Evolutionary conservation across 1,284 basidiomycete species (phyloP).

Genomic region (Tilletia setariae): DNA sequence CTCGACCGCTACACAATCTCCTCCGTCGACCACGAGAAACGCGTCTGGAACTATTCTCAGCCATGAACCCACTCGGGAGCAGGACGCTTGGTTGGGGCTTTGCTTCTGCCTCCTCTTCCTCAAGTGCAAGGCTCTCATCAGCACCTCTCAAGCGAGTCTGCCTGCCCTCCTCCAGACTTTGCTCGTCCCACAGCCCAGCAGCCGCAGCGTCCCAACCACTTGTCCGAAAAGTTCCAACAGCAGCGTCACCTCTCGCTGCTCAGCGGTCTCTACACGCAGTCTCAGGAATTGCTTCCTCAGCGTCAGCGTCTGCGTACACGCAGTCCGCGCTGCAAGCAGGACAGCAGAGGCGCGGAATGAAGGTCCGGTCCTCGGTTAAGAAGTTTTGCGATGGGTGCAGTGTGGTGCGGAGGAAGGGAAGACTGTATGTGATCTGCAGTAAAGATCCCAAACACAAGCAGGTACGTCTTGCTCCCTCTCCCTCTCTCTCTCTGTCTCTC

Average conservation of each 20-base stretch:
- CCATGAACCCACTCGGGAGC: too few relatives aligned
- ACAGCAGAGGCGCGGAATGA: constrained; percentile 69
- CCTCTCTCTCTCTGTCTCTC: not conserved
- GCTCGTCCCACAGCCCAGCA: not conserved
- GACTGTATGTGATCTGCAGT: constrained; percentile 87
- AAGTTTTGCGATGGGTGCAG: constrained; percentile 57
- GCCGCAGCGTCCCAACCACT: not conserved
- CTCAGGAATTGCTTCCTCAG: too few relatives aligned
- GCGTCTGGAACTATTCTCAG: too few relatives aligned
- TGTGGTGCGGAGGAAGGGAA: constrained; percentile 68
- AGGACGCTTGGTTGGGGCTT: not conserved
- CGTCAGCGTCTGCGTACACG: too few relatives aligned
- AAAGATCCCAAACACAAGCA: constrained; percentile 98
- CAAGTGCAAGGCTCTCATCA: not conserved
- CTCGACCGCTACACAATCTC: too few relatives aligned
- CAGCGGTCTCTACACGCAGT: not conserved
- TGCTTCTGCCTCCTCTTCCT: not conserved
- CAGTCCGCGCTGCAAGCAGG: too few relatives aligned
- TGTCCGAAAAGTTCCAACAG: not conserved
- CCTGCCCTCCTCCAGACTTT: not conserved
- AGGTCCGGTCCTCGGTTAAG: constrained; percentile 91
- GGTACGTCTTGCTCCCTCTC: constrained; percentile 60
- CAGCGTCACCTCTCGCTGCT: not conserved
- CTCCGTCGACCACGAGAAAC: too few relatives aligned
- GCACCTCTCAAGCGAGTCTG: not conserved